These are phyloP conservation scores for Lachnellula hyalina DNA, from an alignment of 2,329 filamentous ascomycete genomes.

Conservation along the genomic window DNA sequence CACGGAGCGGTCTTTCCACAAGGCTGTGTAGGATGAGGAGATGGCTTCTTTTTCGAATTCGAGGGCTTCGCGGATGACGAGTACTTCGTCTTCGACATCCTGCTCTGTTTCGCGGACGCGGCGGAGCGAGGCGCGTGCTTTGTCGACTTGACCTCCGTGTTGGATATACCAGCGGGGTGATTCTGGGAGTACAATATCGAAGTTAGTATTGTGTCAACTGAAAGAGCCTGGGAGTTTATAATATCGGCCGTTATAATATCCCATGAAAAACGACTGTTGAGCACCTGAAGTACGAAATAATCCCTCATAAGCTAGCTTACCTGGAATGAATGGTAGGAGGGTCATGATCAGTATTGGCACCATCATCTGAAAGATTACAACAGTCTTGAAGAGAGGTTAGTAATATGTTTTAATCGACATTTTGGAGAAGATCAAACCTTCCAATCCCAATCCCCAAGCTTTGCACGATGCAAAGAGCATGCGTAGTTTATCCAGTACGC, in stretches of 20 bases:
- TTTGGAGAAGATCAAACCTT: constrained; percentile 38
- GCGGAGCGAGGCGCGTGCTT: constrained; percentile 51
- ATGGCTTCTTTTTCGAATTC: constrained; percentile 69
- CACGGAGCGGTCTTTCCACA: constrained; percentile 65
- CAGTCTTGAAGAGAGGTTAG: constrained; percentile 20
- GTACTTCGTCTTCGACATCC: constrained; percentile 62
- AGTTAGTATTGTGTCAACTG: no score
- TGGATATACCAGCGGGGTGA: constrained; percentile 64
- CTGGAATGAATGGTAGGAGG: constrained; percentile 57
- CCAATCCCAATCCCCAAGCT: constrained; percentile 67
- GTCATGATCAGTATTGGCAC: constrained; percentile 56
- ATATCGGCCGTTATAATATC: no score
- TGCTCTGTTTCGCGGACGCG: constrained; percentile 58
- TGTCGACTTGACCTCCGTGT: constrained; percentile 52
- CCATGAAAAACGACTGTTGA: no score
- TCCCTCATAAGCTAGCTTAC: no score
- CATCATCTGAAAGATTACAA: constrained; percentile 65
- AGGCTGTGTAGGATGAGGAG: constrained; percentile 54
- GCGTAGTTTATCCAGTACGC: constrained; percentile 63
- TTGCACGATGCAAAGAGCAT: constrained; percentile 47
- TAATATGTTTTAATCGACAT: neutral
- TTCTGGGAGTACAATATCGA: constrained; percentile 33
- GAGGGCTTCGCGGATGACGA: constrained; percentile 60
- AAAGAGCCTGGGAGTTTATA: no score
- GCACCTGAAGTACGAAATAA: no score